Base-by-base conservation (phyloP, 495 filamentous ascomycete genomes). In the Neurospora sp. region DNA sequence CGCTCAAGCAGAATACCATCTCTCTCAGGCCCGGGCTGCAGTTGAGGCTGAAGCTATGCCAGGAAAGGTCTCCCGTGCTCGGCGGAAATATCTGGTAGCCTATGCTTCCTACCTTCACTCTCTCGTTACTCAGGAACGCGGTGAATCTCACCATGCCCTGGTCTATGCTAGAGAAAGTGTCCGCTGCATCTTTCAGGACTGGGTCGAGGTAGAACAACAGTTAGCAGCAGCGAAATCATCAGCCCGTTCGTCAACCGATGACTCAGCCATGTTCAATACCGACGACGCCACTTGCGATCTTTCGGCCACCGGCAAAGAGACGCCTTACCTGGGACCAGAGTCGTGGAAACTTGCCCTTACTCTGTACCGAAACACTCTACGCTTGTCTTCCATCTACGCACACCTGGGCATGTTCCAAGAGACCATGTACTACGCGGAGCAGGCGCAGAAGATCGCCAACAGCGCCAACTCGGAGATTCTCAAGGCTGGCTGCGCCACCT, bases 401-500 rank as follows among this genome's bases (percentile, higher is more conserved):
- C 89, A 94, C 71, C 87, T 94, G 76, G 95, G 96, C 66, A 87
- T 97, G 79, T 92, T 94, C 75, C 90, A 91, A 69, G 96, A 98
- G 79, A 92, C 94, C 8, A 83, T 95, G n/a, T 96, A 94, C 80
- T 97, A 97, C 76, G 88, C 91, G 8, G 91, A 97, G 74, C 91
- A 97, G 77, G 93, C 93, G 1, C 83, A 92, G 69, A 93, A 92
- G 78, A 88, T 97, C 73, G 93, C 92, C 69, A 85, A 88, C 59
- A 88, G 90, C 14, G 87, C 91, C 10, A 83, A 87, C 42, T 90
- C 93, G 4, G 85, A 88, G 74, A 83, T 87, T 20, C 88, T 90
- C 46, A 75, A 86, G 11, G 83, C 87, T 5, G 80, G 87, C 39
- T 86, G 85, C 35, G 81, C 85, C 18, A 86, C 89, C 3, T 85